phyloP scores from a whole-genome alignment of 306 rosid species.

The Corylus heterophylla region DNA sequence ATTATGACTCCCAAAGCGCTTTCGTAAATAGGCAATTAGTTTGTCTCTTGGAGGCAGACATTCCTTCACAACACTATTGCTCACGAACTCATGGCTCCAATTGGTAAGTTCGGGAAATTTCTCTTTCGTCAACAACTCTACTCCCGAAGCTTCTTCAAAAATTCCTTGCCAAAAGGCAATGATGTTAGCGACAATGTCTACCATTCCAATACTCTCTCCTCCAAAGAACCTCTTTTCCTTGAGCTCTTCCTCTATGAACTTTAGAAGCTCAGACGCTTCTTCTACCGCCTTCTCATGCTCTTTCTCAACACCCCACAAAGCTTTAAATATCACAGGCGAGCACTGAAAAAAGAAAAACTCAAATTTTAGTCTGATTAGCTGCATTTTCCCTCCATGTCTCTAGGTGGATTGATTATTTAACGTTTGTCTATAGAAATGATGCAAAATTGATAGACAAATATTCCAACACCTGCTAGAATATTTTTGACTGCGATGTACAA shows the following conservation, averaged over 20 bases:
- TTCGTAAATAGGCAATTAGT: constrained; percentile 19
- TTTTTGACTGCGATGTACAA: too few species aligned
- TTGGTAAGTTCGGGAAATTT: constrained; percentile 21
- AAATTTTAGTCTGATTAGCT: neutral
- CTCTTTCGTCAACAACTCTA: constrained; percentile 23
- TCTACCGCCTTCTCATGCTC: constrained; percentile 23
- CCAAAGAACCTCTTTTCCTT: constrained; percentile 38
- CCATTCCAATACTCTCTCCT: constrained; percentile 32
- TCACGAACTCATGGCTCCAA: constrained; percentile 30
- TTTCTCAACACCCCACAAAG: neutral
- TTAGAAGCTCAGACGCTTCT: constrained; percentile 24
- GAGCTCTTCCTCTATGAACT: constrained; percentile 33
- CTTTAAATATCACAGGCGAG: too few species aligned
- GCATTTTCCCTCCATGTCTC: neutral
- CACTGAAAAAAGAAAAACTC: too few species aligned
- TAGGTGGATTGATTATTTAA: too few species aligned
- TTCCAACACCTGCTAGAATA: too few species aligned
- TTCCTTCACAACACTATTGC: constrained; percentile 10
- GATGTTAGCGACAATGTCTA: constrained; percentile 31
- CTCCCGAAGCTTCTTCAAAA: constrained; percentile 25
- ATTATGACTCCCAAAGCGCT: neutral
- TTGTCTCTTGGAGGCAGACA: neutral
- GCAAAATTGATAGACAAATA: too few species aligned
- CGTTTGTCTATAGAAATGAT: too few species aligned
- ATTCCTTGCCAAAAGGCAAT: constrained; percentile 27